Evolutionary conservation across 176 grass and related monocot genomes (phyloP).

Genomic region (Leersia perrieri): DNA sequence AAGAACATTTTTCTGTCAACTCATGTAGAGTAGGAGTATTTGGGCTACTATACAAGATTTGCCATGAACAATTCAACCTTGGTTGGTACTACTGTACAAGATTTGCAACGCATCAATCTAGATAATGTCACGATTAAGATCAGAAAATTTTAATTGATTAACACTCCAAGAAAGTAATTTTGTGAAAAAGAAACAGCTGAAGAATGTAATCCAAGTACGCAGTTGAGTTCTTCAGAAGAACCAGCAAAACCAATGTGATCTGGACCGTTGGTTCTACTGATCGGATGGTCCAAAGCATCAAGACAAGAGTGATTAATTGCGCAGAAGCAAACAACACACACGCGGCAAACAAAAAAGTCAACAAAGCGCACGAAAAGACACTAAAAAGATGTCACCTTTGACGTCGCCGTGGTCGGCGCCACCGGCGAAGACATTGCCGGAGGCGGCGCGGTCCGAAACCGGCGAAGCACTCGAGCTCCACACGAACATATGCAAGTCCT

Average conservation of each 20-base stretch:
- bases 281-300: not conserved
- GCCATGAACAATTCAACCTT: not conserved
- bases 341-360: not conserved
- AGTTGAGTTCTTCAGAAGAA: not conserved
- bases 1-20: not conserved
- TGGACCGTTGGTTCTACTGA: not conserved
- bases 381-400: conserved; percentile 45
- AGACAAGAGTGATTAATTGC: not conserved
- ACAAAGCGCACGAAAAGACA: not conserved
- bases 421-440: conserved; percentile 39
- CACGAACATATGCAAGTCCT: conserved; percentile 72
- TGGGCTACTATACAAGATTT: too few species aligned
- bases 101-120: not conserved
- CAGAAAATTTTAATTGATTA: not conserved
- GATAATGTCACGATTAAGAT: not conserved
- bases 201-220: not conserved
- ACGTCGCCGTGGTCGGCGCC: conserved; percentile 57
- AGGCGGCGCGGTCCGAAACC: conserved; percentile 17
- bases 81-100: too few species aligned
- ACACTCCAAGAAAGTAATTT: not conserved
- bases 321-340: not conserved
- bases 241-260: not conserved
- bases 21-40: not conserved
- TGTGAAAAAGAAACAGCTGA: too few species aligned
- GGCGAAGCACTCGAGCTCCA: conserved; percentile 57